Base-by-base conservation (phyloP, 768 basidiomycete genomes). In the Phaffia australis region DNA sequence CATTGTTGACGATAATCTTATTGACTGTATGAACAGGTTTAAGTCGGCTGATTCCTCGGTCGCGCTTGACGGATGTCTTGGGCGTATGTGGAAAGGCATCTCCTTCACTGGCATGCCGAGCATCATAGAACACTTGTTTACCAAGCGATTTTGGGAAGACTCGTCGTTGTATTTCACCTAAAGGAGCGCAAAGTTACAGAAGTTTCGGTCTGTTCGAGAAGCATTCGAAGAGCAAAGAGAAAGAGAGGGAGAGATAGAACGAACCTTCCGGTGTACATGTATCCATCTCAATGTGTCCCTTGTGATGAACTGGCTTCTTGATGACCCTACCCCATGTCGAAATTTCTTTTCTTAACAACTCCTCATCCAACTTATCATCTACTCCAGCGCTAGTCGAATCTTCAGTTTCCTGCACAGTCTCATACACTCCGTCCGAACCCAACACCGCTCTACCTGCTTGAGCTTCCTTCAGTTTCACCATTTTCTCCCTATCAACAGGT, bases 91-190 rank as follows among this genome's bases (percentile, higher is more conserved):
- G 95, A 77, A 98, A 97, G 27, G 89, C 80, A 74, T 98, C 95
- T 23, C 95, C 95, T 93, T 94, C 98, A 14, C 76, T 77, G 0
- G 88, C 85, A 78, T 98, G 97, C 47, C 93, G 85, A 2, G 93
- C 92, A 75, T 98, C 95, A 74, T 97, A 91, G 74, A 84, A 99
- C 0, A 83, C 81, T 72, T 97, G 92, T 75, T 90, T 93, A n/a
- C 92, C 92, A 77, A 93, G 92, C 1, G 89, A 93, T 71, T 84
- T 91, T 0, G 94, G 88, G 49, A 94, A 85, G 5, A 87, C 94
- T 76, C 93, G 79, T 6, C 94, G 85, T 82, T 92, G 87, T 56
- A 98, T 87, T 77, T 88, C 85, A 42, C 88, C 94, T 95, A 72
- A 30, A 42, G 29, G 56, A 14, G 42, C 54, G 32, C 7, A 51